Percentiles rank a stretch among this genome's conserved stretches.
These are phyloP conservation scores for Kuraishia ogatae DNA, from an alignment of 805 yeast genomes.

Conservation along the genomic window DNA sequence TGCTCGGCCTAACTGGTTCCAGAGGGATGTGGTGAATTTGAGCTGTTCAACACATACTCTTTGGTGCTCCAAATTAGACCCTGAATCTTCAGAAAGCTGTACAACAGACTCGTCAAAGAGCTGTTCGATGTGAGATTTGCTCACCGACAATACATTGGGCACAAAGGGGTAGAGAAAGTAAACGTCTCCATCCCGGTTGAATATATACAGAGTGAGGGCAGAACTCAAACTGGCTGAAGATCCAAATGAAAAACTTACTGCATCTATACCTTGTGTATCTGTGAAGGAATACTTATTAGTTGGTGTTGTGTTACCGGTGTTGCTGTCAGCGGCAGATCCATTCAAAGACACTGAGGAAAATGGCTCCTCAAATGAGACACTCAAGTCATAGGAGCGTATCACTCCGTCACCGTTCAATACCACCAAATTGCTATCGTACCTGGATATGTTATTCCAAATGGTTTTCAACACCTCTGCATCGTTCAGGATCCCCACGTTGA, in stretches of 20 bases:
- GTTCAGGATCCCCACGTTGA: slow-evolving; percentile 1
- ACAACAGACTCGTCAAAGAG: slow-evolving; percentile 25
- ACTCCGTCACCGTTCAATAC: slow-evolving; percentile 22
- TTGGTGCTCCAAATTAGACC: neutral
- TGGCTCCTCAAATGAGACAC: slow-evolving; percentile 17
- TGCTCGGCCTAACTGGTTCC: slow-evolving; percentile 7
- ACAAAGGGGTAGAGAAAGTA: slow-evolving; percentile 57
- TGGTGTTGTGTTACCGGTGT: neutral
- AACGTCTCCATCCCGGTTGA: slow-evolving; percentile 49
- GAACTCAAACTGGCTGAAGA: slow-evolving; percentile 28
- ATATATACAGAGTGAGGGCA: slow-evolving; percentile 41
- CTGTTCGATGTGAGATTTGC: slow-evolving; percentile 20
- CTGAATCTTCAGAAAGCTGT: neutral
- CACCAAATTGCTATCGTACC: slow-evolving; percentile 27
- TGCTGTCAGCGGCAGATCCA: neutral
- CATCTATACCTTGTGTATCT: slow-evolving; percentile 15
- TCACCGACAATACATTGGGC: slow-evolving; percentile 35
- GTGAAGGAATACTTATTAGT: neutral
- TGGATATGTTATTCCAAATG: slow-evolving; percentile 28
- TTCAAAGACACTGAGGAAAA: neutral
- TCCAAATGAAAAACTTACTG: slow-evolving; percentile 38
- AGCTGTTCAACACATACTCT: slow-evolving; percentile 5
- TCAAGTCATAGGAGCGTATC: slow-evolving; percentile 24
- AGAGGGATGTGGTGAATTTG: slow-evolving; percentile 15
- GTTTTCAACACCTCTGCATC: slow-evolving; percentile 18